Evolutionary conservation across 2,329 filamentous ascomycete species (phyloP).

Genomic region (Cercospora nicotianae): DNA sequence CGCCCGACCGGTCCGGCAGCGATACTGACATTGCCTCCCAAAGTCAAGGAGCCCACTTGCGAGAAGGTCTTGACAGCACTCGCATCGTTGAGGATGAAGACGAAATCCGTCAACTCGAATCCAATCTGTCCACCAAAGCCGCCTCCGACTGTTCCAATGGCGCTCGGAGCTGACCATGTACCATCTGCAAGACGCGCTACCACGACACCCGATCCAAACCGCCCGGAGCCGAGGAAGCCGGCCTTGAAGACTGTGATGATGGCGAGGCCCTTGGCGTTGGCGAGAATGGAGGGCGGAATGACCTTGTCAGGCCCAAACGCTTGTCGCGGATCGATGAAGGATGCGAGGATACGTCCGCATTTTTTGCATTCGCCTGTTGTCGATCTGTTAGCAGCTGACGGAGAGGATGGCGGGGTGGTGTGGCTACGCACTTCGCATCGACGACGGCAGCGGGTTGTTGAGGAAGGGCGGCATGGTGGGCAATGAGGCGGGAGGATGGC

Average conservation of each 20-base stretch:
- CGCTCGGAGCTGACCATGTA: slow-evolving; percentile 76
- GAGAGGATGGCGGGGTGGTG: neutral
- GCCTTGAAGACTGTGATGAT: slow-evolving; percentile 85
- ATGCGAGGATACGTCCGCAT: slow-evolving; percentile 90
- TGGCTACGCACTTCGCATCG: slow-evolving; percentile 51
- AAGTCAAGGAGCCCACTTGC: slow-evolving; percentile 83
- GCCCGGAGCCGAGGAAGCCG: slow-evolving; percentile 78
- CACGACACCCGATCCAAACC: slow-evolving; percentile 79
- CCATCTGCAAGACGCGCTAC: slow-evolving; percentile 77
- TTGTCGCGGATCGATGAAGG: slow-evolving; percentile 91
- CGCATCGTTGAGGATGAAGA: slow-evolving; percentile 95
- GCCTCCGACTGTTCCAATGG: slow-evolving; percentile 76
- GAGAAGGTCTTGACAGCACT: slow-evolving; percentile 90
- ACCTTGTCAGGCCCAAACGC: slow-evolving; percentile 95
- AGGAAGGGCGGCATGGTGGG: slow-evolving; percentile 47
- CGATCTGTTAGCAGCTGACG: neutral
- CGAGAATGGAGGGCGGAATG: slow-evolving; percentile 86
- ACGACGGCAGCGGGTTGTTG: slow-evolving; percentile 57
- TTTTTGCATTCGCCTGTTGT: slow-evolving; percentile 89
- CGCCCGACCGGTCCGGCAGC: slow-evolving; percentile 90
- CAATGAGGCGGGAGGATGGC: neutral
- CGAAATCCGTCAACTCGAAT: slow-evolving; percentile 88
- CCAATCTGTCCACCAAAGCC: slow-evolving; percentile 85
- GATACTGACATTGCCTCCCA: slow-evolving; percentile 94
- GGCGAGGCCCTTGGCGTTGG: slow-evolving; percentile 87